phyloP scores from a whole-genome alignment of 2,329 filamentous ascomycete genomes.

The Xylaria sp. region DNA sequence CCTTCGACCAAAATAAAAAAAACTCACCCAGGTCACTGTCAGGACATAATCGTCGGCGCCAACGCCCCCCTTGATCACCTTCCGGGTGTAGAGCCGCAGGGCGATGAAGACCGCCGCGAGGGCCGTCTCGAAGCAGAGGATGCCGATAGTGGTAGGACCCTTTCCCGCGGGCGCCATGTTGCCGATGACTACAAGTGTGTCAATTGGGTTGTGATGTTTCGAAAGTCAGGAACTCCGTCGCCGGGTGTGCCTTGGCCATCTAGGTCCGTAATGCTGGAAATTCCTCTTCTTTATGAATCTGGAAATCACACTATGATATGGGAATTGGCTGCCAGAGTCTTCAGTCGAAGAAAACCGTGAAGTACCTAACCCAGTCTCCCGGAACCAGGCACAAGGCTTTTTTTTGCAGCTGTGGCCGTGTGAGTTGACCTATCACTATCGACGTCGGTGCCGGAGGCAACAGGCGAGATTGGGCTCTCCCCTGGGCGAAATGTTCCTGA shows the following conservation, averaged over 20 bases:
- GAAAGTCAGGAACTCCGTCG: not conserved
- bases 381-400: not conserved
- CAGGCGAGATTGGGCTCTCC: not conserved
- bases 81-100: constrained; percentile 10
- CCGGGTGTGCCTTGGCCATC: not conserved
- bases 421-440: not conserved
- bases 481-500: not conserved
- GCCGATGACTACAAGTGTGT: not conserved
- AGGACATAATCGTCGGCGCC: constrained; percentile 21
- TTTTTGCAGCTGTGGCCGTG: not conserved
- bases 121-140: constrained; percentile 9
- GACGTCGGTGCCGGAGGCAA: not conserved
- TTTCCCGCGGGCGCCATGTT: constrained; percentile 19
- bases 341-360: not conserved
- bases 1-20: too few species aligned
- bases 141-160: constrained; percentile 11
- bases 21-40: constrained; percentile 15
- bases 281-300: too few species aligned
- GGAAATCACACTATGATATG: too few species aligned
- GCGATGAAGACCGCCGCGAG: constrained; percentile 11
- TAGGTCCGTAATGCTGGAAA: too few species aligned
- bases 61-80: constrained; percentile 6
- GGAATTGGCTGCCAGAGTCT: too few species aligned
- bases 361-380: not conserved
- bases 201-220: not conserved